A percentile compares a stretch with the other conserved stretches of the same genome.
Conservation (phyloP, 192 early-diverging fungal genomes). For the Coemansia sp. region DNA sequence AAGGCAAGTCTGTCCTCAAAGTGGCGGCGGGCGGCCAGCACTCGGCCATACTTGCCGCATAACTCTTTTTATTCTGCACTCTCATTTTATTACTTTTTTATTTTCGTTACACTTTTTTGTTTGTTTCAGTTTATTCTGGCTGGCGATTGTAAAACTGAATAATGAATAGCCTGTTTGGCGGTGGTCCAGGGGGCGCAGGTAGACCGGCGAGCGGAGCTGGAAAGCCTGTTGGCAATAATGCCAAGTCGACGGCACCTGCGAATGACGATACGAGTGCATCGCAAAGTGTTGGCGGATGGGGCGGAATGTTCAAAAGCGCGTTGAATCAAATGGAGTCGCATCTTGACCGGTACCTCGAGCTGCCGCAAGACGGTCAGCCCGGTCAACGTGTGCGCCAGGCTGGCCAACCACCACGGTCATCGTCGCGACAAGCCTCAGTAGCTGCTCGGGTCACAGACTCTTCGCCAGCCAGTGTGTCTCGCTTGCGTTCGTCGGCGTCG, state of each 20-base stretch:
- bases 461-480: slow-evolving; percentile 19
- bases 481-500: slow-evolving; percentile 45
- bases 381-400: slow-evolving; percentile 5
- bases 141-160: background rate
- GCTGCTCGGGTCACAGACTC: slow-evolving; percentile 24
- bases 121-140: slow-evolving; percentile 1
- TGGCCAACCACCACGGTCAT: slow-evolving; percentile 6
- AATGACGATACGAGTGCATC: background rate
- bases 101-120: background rate
- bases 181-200: slow-evolving; percentile 17
- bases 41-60: slow-evolving; percentile 37
- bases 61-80: background rate
- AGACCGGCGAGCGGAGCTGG: slow-evolving; percentile 9
- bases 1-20: slow-evolving; percentile 60
- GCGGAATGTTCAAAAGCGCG: slow-evolving; percentile 71
- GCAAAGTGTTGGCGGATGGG: slow-evolving; percentile 50
- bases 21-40: slow-evolving; percentile 81
- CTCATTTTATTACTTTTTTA: background rate
- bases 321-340: slow-evolving; percentile 72
- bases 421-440: slow-evolving; percentile 5
- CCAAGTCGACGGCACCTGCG: background rate
- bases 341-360: slow-evolving; percentile 72
- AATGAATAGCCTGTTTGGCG: slow-evolving; percentile 45
- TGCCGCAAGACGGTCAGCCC: slow-evolving; percentile 42
- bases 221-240: background rate